Evolutionary conservation across 2,329 filamentous ascomycete genomes (phyloP), one percentile per base, ranked within the genome.

Genomic region (Elsinoe fawcettii): DNA sequence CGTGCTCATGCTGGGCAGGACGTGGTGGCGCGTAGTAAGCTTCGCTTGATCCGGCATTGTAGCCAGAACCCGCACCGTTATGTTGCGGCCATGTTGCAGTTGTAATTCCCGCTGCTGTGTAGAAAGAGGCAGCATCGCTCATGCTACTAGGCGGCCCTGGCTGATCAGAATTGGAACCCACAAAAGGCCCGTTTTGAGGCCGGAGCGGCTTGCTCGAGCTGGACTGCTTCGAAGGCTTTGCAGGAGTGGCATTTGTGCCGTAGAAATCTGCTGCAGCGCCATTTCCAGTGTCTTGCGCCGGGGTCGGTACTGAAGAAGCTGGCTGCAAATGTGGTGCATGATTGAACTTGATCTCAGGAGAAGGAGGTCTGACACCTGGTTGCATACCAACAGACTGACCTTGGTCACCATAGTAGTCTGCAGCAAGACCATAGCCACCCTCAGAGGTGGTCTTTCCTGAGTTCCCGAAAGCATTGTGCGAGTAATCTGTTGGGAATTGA

Each of bases 241-340:
- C 41, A 41, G 55, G 23, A 41, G 20, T 44, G 25, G 56, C 44
- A 36, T 37, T 51, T 25, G 49, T 16, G 9, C 66, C 69, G 63
- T 77, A 84, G 67, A 81, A 85, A 12, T 79, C 77, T 5, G 80
- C 79, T 20, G 82, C 82, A n/a, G 80, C 73, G 30, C 79, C 80
- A 51, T 75, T 73, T 55, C 81, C 83, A 3, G 82, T 83, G 64
- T 85, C 82, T n/a, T 75, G 72, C 1, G 77, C 79, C 16, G 81
- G 82, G 46, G 77, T 77, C 25, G 76, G 67, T 7, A 71, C 69
- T 1, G 75, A 68, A 4, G 77, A 77, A 14, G 82, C 77, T 22
- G 80, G 63, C 65, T 78, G 74, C 54, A 85, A 71, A 67, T 83
- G 82, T 22, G 36, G 43, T 23, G 79, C 76, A 60, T 83, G 77